Evolutionary conservation across 2,329 filamentous ascomycete genomes (phyloP), one percentile per base, ranked within the genome.

Genomic region (Teratosphaeria zuluensis): DNA sequence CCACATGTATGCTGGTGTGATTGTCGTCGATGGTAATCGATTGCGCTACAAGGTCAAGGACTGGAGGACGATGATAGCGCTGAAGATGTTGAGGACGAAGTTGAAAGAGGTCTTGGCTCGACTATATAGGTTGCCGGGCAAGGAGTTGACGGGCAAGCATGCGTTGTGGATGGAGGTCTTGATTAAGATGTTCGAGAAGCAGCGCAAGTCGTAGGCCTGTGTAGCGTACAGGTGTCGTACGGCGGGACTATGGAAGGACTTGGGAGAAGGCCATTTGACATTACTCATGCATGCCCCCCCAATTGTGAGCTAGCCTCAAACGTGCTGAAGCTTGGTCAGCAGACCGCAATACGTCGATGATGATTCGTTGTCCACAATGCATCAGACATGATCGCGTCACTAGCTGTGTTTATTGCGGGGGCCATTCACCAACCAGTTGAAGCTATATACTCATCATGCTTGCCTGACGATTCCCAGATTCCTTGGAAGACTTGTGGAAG

Each of bases 41-140:
- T 82, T 92, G 54, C 84, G 90, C 54, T 96, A 97, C 70, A 83
- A 87, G 24, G 82, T 95, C 0, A 82, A 85, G 4, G 89, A 95
- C 70, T 97, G 92, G 92, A 95, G 92, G 75, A 87, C 87, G 0
- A 86, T 94, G 80, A 82, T 96, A 38, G 91, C 88, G n/a, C 77
- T 99, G 68, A 96, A 96, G 74, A 84, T 85, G 5, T 77, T 97
- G 56, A 83, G 90, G 21, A 77, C 80, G 1, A 82, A 88, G 30
- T 77, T 96, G 19, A 84, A 87, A 63, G 90, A 95, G 64, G 82
- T 95, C 48, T 78, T 95, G 53, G 84, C 83, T 0, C 80, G 82
- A 32, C 81, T 83, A 24, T 91, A 95, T 76, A 87, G 84, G 73
- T 72, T 70, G 48, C 75, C 77, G 4, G 73, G 73, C 1, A 63